Percentiles rank a stretch among this genome's conserved stretches.
Evolutionary conservation across 805 yeast species (phyloP).

Genomic region (Priceomyces castillae): DNA sequence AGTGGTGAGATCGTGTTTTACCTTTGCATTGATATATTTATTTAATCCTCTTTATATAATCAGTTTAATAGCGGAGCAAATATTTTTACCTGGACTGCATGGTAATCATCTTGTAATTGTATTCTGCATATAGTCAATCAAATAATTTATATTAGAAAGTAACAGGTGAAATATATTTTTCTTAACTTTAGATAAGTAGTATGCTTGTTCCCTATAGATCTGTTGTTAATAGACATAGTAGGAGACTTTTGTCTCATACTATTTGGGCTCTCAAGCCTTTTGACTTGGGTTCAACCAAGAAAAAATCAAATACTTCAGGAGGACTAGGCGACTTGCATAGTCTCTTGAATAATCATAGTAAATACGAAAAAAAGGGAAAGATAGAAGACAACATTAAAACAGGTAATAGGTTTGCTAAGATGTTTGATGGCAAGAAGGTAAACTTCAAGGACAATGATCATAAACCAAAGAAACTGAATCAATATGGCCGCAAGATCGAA

Average conservation of each 20-base stretch:
- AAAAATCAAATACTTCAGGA: not conserved
- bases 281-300: constrained; percentile 3
- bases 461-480: constrained; percentile 1
- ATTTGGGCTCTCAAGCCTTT: constrained; percentile 5
- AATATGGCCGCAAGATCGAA: not conserved
- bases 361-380: not conserved
- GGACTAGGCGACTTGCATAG: not conserved
- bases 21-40: not conserved
- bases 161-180: not conserved
- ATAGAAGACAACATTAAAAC: not conserved
- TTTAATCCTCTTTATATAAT: not conserved
- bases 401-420: constrained; percentile 6
- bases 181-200: not conserved
- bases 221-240: not conserved
- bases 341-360: not conserved
- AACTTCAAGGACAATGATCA: not conserved
- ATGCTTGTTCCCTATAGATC: not conserved
- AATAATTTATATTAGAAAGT: too few relatives aligned
- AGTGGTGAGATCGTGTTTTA: constrained; percentile 41
- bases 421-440: not conserved
- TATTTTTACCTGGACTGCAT: too few relatives aligned
- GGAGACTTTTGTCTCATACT: constrained; percentile 2
- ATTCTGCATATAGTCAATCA: too few relatives aligned
- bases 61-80: too few relatives aligned
- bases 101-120: too few relatives aligned